Evolutionary conservation across 106 monocot genomes (phyloP), one percentile per base, ranked within the genome.

Genomic region (Dendrobium officinale): DNA sequence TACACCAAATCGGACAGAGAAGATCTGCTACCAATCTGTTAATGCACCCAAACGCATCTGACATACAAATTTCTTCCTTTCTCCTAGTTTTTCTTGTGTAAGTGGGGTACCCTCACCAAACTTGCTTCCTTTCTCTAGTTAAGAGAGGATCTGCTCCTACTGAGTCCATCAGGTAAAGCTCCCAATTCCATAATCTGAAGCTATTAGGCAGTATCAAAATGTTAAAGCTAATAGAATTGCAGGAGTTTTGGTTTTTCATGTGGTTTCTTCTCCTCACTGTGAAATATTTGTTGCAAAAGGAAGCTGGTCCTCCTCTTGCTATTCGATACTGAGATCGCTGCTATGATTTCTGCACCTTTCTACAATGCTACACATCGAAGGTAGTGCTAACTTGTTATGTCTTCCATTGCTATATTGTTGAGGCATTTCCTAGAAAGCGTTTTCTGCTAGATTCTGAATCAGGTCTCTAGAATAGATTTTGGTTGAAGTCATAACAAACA

Each of bases 201-300:
- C 33, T 72, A 72, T 13, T 37, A 8, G 16, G 37, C 33, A 72
- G 37, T 40, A 40, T 40, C 41, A 51, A 13, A 51, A 51, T 51
- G 16, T 13, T 72, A 40, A 16, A 72, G 16, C 72, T 72, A 33
- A 40, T 72, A 72, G 72, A 72, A 40, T 72, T 72, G 72, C 72
- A 72, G 72, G 72, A 33, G 24, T 58, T 1, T 1, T 66, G 64
- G n/a, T 66, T 66, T 22, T 66, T 66, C 6, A 16, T 15, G 6
- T 26, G 1, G 64, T 66, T 66, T 66, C 64, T 51, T 51, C 51
- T 51, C 51, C 15, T 51, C 51, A 51, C 16, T 51, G 13, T 15
- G 51, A 51, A 51, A 51, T 51, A 15, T 15, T 51, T 10, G 51
- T 51, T 1, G 13, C 51, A 51, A 51, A 51, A 51, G 51, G 13